Evolutionary conservation across 2,329 filamentous ascomycete genomes (phyloP).

Genomic region (Ilyonectria robusta): DNA sequence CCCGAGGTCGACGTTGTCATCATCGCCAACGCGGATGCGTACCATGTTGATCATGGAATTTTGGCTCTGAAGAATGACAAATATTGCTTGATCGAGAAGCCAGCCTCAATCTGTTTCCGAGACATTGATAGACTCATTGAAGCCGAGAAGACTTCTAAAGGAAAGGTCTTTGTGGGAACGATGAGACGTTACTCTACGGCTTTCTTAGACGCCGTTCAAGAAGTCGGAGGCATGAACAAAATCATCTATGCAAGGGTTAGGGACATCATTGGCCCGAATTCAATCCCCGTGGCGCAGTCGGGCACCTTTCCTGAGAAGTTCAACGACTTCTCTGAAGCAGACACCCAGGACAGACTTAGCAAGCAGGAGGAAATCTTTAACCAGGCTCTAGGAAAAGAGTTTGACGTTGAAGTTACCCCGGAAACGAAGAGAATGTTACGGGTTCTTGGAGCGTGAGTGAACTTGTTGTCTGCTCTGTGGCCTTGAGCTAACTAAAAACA

Average conservation of each 20-base stretch:
- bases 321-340: conserved; percentile 29
- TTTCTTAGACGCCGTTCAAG: conserved; percentile 67
- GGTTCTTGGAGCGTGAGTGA: conserved; percentile 21
- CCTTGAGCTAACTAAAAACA: neutral
- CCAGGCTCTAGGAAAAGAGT: conserved; percentile 38
- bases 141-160: conserved; percentile 60
- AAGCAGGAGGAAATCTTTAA: conserved; percentile 29
- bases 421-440: conserved; percentile 14
- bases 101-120: conserved; percentile 64
- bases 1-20: conserved; percentile 67
- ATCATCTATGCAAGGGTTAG: conserved; percentile 68
- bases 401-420: conserved; percentile 17
- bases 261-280: conserved; percentile 65
- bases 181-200: conserved; percentile 73
- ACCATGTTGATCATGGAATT: conserved; percentile 67
- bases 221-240: conserved; percentile 64
- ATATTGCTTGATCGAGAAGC: conserved; percentile 72
- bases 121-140: conserved; percentile 63
- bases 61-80: conserved; percentile 68
- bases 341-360: conserved; percentile 13
- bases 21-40: conserved; percentile 67
- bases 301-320: conserved; percentile 63
- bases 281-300: conserved; percentile 61
- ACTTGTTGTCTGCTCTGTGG: no score
- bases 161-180: conserved; percentile 70